These are phyloP conservation scores for Glycyrrhiza uralensis DNA, from an alignment of 306 rosid genomes.

Conservation along the genomic window DNA sequence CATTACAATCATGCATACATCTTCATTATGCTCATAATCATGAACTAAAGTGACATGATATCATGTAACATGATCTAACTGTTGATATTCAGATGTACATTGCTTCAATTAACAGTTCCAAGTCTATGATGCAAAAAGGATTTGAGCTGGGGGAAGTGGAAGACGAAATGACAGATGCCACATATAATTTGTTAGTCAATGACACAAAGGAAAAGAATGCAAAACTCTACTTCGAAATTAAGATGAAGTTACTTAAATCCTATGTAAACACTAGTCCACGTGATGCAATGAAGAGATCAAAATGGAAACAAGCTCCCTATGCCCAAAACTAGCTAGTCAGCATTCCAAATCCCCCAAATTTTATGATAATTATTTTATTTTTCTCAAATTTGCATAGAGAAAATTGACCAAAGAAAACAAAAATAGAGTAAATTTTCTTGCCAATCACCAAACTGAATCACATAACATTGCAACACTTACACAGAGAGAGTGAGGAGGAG, in stretches of 20 bases:
- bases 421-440: conserved; percentile 4
- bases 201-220: not conserved
- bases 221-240: not conserved
- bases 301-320: not conserved
- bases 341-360: conserved; percentile 14
- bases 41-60: not conserved
- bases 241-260: not conserved
- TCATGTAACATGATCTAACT: not conserved
- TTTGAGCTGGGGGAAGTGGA: not conserved
- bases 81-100: not conserved
- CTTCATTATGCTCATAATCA: conserved; percentile 10
- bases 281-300: not conserved
- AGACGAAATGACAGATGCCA: not conserved
- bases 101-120: not conserved
- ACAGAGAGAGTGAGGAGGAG: conserved; percentile 77
- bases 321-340: not conserved
- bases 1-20: not conserved
- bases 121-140: not conserved
- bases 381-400: not conserved
- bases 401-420: not conserved
- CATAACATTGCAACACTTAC: conserved; percentile 49
- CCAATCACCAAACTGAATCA: not conserved
- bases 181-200: not conserved
- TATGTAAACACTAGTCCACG: not conserved
- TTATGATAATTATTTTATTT: not conserved